These are phyloP conservation scores for Eragrostis nindensis DNA, from an alignment of 176 grass and related monocot genomes.

Conservation along the genomic window DNA sequence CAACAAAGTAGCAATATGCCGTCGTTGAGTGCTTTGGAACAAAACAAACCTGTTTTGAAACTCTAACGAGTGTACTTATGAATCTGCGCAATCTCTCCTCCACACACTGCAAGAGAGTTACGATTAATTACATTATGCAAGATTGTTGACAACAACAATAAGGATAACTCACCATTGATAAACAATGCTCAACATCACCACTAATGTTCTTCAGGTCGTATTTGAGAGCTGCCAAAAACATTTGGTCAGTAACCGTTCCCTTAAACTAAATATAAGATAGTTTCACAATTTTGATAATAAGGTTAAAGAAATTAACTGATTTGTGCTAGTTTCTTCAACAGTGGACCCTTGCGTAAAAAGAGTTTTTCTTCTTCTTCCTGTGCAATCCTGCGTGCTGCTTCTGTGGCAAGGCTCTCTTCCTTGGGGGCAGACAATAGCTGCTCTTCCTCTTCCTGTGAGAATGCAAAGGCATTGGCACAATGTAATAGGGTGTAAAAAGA, in stretches of 20 bases:
- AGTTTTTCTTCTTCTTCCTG: slow-evolving; percentile 95
- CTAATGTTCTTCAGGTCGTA: slow-evolving; percentile 63
- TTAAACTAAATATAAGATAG: slow-evolving; percentile 15
- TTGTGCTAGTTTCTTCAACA: slow-evolving; percentile 75
- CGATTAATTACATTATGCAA: slow-evolving; percentile 23
- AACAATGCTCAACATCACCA: slow-evolving; percentile 77
- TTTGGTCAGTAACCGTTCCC: slow-evolving; percentile 14
- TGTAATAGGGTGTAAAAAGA: neutral
- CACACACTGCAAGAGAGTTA: slow-evolving; percentile 63
- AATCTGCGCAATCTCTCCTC: slow-evolving; percentile 84
- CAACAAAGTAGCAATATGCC: slow-evolving; percentile 30
- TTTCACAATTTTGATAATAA: slow-evolving; percentile 33
- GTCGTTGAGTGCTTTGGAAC: slow-evolving; percentile 17
- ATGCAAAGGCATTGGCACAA: slow-evolving; percentile 2
- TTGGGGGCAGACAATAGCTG: slow-evolving; percentile 78
- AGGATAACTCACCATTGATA: slow-evolving; percentile 80
- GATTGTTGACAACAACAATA: slow-evolving; percentile 28
- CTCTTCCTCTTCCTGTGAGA: slow-evolving; percentile 91
- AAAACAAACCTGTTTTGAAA: slow-evolving; percentile 83
- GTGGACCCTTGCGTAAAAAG: slow-evolving; percentile 79
- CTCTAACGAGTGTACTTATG: slow-evolving; percentile 86
- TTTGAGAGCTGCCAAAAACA: slow-evolving; percentile 72
- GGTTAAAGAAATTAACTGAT: slow-evolving; percentile 63
- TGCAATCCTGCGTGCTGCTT: slow-evolving; percentile 80
- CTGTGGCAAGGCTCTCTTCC: slow-evolving; percentile 78